phyloP scores from a whole-genome alignment of 2,329 filamentous ascomycete species.

The Alternaria gaisen region DNA sequence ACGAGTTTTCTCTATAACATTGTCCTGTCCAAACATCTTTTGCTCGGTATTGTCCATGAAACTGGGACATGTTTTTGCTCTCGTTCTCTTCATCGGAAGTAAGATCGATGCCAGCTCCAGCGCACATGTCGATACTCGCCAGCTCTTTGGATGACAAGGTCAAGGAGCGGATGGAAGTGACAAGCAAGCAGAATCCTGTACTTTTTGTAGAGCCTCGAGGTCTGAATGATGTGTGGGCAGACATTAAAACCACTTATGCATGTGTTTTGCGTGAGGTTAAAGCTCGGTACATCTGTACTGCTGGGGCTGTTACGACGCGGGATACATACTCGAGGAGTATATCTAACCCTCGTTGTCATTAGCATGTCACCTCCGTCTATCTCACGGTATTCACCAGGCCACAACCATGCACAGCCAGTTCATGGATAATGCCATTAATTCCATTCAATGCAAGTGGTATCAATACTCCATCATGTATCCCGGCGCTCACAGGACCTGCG shows the following conservation, averaged over 20 bases:
- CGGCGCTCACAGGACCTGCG: not conserved
- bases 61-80: not conserved
- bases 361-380: not conserved
- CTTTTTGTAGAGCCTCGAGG: not conserved
- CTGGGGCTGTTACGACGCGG: too few relatives aligned
- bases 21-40: not conserved
- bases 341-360: not conserved
- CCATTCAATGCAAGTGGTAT: slow-evolving; percentile 9
- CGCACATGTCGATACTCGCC: not conserved
- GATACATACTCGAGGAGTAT: not conserved
- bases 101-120: not conserved
- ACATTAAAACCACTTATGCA: too few relatives aligned
- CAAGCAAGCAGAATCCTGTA: not conserved
- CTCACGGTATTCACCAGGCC: not conserved
- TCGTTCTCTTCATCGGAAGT: not conserved
- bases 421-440: not conserved
- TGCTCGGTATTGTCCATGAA: not conserved
- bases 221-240: too few relatives aligned
- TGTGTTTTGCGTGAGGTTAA: too few relatives aligned
- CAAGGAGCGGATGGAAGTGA: not conserved
- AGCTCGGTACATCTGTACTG: too few relatives aligned
- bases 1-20: not conserved
- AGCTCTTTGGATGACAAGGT: not conserved
- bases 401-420: not conserved
- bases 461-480: slow-evolving; percentile 6